A percentile compares a stretch with the other conserved stretches of the same genome.
These are phyloP conservation scores for Eutrema heterophyllum DNA, from an alignment of 345 rosid genomes.

Conservation along the genomic window DNA sequence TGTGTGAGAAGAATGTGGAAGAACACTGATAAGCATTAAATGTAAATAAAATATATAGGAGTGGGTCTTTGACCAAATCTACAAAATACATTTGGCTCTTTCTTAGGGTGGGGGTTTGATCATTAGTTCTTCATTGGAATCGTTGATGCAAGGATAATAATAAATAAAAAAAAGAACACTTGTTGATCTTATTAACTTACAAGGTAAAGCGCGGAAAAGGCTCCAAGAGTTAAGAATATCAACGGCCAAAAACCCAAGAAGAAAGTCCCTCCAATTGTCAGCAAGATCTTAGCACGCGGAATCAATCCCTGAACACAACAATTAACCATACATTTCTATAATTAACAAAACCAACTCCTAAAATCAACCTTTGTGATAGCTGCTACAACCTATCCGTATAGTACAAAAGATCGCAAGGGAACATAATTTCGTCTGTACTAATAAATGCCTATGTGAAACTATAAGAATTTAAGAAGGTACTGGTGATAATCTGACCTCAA, in stretches of 20 bases:
- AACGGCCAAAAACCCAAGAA: conserved; percentile 85
- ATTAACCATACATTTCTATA: neutral
- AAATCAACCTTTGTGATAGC: neutral
- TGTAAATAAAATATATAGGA: too few species aligned
- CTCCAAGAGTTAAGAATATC: conserved; percentile 60
- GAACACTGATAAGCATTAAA: too few species aligned
- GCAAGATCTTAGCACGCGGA: conserved; percentile 81
- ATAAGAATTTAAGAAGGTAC: neutral
- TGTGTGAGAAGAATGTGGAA: too few species aligned
- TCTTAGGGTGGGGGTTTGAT: too few species aligned
- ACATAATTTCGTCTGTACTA: neutral
- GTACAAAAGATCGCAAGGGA: neutral
- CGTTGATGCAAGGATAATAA: neutral
- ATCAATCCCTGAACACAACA: conserved; percentile 72
- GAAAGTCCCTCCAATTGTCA: conserved; percentile 85
- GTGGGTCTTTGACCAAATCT: too few species aligned
- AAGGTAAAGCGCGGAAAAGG: conserved; percentile 69
- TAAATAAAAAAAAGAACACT: neutral
- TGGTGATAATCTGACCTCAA: conserved; percentile 54
- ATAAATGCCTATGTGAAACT: neutral
- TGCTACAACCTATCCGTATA: neutral
- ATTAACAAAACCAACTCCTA: neutral
- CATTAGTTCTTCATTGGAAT: neutral
- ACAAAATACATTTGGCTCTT: too few species aligned
- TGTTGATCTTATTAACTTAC: conserved; percentile 39